Evolutionary conservation across 2,329 filamentous ascomycete genomes (phyloP).

Genomic region (Scedosporium aurantiacum): DNA sequence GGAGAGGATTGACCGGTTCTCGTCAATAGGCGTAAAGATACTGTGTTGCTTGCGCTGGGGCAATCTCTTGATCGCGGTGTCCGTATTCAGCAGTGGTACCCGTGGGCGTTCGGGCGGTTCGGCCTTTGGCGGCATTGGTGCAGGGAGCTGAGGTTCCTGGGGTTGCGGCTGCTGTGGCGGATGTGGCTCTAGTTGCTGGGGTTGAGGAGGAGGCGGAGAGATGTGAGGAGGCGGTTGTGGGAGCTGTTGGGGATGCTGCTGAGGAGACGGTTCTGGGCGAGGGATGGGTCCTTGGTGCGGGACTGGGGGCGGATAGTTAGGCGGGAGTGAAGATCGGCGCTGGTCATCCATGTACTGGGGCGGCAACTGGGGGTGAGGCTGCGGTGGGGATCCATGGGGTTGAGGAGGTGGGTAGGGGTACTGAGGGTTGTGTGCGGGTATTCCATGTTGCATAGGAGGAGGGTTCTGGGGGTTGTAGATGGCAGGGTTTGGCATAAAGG

Average conservation of each 20-base stretch:
- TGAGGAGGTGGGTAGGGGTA: conserved; percentile 23
- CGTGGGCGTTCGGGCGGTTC: conserved; percentile 37
- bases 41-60: conserved; percentile 75
- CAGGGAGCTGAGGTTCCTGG: conserved; percentile 39
- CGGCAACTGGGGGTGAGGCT: conserved; percentile 34
- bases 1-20: conserved; percentile 76
- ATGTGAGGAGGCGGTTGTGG: conserved; percentile 28
- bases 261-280: conserved; percentile 19
- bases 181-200: conserved; percentile 23
- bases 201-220: conserved; percentile 22
- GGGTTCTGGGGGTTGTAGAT: conserved; percentile 64
- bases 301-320: conserved; percentile 49
- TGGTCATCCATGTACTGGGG: conserved; percentile 69
- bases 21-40: conserved; percentile 96
- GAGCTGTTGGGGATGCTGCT: conserved; percentile 21
- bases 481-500: conserved; percentile 75
- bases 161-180: conserved; percentile 27
- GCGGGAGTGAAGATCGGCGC: conserved; percentile 62
- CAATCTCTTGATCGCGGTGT: conserved; percentile 46
- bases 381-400: conserved; percentile 12
- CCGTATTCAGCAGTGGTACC: conserved; percentile 38
- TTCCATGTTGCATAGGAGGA: conserved; percentile 29
- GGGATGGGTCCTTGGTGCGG: conserved; percentile 31
- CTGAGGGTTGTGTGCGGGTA: conserved; percentile 17
- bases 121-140: conserved; percentile 37